Percentiles rank a stretch among this genome's conserved stretches.
These are phyloP conservation scores for Aleurites moluccanus DNA, from an alignment of 441 rosid species.

Conservation along the genomic window DNA sequence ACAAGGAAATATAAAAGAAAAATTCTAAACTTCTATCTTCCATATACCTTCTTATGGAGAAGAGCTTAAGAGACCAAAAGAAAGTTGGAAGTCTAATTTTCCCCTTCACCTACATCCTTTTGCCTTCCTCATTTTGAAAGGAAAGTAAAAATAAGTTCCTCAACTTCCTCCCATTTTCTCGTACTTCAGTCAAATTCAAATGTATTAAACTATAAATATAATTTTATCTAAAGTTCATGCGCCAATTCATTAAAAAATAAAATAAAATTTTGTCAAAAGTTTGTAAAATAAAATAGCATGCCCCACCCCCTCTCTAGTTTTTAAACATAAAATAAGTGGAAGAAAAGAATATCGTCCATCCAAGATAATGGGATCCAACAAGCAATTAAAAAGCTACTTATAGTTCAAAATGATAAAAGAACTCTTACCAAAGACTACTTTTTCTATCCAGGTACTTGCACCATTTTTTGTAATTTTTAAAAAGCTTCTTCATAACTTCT, in stretches of 20 bases:
- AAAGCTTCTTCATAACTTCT: slow-evolving; percentile 96
- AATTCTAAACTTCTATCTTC: too few species aligned
- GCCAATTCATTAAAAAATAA: neutral
- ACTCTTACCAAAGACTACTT: slow-evolving; percentile 78
- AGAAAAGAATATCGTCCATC: neutral
- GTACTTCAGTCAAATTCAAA: neutral
- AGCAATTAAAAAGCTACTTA: neutral
- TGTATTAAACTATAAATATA: neutral
- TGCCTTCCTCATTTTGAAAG: neutral
- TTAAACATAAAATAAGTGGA: neutral
- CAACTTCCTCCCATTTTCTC: neutral
- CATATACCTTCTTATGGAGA: neutral
- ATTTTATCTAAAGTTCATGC: neutral
- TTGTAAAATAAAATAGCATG: neutral
- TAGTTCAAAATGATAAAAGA: neutral
- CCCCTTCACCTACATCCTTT: neutral
- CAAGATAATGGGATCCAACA: neutral
- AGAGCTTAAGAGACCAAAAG: neutral
- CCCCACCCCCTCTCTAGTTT: neutral
- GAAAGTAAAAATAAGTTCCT: neutral
- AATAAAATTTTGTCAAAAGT: too few species aligned
- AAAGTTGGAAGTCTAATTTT: neutral
- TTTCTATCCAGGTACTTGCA: slow-evolving; percentile 94
- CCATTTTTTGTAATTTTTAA: slow-evolving; percentile 97
- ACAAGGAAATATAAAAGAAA: too few species aligned